Evolutionary conservation across 441 rosid species (phyloP).

Genomic region (Erodium moschatum): DNA sequence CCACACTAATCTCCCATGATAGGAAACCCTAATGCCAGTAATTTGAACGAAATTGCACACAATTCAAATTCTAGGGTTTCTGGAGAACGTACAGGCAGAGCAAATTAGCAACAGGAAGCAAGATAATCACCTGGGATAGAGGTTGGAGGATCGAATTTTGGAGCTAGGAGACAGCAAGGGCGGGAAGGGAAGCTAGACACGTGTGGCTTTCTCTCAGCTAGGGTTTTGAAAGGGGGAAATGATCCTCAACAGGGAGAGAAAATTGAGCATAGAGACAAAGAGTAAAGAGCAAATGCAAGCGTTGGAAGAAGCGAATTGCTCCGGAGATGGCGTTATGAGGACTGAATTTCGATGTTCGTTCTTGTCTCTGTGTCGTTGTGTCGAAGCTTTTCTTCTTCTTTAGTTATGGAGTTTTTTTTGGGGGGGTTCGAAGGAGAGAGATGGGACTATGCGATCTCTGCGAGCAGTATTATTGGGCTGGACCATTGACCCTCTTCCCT

Average conservation of each 20-base stretch:
- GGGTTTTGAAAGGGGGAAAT: conserved; percentile 4
- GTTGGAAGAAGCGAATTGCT: neutral
- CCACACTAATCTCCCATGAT: neutral
- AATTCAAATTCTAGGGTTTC: conserved; percentile 9
- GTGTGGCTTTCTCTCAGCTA: neutral
- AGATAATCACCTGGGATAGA: conserved; percentile 6
- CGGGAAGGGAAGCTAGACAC: neutral
- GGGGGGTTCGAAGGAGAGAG: neutral
- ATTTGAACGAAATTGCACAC: neutral
- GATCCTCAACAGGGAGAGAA: neutral
- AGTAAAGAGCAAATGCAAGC: neutral
- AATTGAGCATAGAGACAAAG: neutral
- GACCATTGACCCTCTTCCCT: neutral
- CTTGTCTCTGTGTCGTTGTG: neutral
- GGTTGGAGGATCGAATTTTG: conserved; percentile 2
- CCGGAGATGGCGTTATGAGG: neutral
- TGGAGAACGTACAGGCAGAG: neutral
- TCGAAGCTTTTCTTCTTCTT: neutral
- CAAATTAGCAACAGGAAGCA: neutral
- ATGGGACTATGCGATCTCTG: neutral
- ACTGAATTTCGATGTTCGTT: conserved; percentile 3
- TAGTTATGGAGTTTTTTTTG: too few species aligned
- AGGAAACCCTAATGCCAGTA: neutral
- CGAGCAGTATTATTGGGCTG: neutral
- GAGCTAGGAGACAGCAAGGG: neutral